Conservation (phyloP, 1,284 basidiomycete species). For the Tilletia indica region DNA sequence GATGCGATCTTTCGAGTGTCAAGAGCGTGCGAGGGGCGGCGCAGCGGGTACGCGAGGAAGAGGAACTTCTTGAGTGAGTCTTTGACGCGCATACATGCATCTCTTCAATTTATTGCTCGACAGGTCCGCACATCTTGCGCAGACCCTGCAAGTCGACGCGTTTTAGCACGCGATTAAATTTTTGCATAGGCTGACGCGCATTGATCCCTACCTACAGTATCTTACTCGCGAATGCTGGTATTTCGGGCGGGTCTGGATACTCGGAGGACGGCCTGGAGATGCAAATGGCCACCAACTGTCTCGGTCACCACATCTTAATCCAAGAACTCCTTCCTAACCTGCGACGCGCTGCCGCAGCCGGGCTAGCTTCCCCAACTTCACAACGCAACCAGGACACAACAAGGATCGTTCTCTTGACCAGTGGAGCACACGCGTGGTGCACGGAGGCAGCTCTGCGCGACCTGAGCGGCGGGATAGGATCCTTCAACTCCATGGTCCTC, state of each 20-base stretch:
- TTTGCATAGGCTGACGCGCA: too few species aligned
- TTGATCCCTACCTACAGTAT: neutral
- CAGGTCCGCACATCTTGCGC: neutral
- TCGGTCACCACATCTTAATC: constrained; percentile 42
- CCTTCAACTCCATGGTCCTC: neutral
- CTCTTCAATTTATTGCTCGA: neutral
- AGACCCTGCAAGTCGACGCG: too few species aligned
- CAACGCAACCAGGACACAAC: neutral
- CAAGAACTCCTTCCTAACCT: constrained; percentile 34
- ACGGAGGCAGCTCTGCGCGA: neutral
- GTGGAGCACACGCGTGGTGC: constrained; percentile 12
- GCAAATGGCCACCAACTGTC: constrained; percentile 45
- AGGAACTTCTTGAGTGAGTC: constrained; percentile 14
- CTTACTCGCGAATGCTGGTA: constrained; percentile 5
- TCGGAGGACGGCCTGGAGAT: constrained; percentile 44
- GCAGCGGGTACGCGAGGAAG: neutral
- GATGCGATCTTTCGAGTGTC: constrained; percentile 8
- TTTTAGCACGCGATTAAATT: too few species aligned
- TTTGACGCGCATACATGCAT: neutral
- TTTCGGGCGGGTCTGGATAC: constrained; percentile 9
- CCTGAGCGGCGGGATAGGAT: neutral
- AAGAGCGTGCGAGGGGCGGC: constrained; percentile 7
- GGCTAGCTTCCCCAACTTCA: neutral
- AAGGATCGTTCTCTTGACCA: neutral
- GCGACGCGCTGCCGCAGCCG: neutral